phyloP scores from a whole-genome alignment of 164 flowering plant genomes.

The Vitis rupestris region DNA sequence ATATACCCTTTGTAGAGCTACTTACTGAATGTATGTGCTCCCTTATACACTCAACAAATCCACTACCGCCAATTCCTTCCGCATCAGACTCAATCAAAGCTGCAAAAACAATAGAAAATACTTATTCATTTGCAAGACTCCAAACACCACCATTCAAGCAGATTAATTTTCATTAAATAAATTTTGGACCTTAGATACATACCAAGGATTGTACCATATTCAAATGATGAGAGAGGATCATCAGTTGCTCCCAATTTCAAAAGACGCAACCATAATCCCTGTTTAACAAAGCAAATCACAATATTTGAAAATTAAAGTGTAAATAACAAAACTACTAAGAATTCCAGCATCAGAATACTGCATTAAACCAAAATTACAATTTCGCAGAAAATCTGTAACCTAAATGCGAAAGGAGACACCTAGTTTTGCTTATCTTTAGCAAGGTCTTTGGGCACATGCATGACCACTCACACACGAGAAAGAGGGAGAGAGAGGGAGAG shows the following conservation, averaged over 20 bases:
- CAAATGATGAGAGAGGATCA: conserved; percentile 98
- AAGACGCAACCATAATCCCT: conserved; percentile 97
- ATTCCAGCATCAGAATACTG: neutral
- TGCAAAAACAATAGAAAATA: conserved; percentile 29
- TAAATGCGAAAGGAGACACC: neutral
- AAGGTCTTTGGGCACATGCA: too few relatives aligned
- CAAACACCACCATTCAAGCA: neutral
- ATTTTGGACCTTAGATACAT: conserved; percentile 19
- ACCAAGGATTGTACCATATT: conserved; percentile 98
- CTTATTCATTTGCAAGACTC: neutral
- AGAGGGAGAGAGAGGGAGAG: too few relatives aligned
- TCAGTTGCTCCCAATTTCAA: conserved; percentile 92
- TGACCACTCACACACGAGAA: too few relatives aligned
- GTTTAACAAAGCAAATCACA: conserved; percentile 13
- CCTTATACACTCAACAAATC: conserved; percentile 96
- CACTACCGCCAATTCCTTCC: conserved; percentile 99
- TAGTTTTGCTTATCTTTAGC: too few relatives aligned
- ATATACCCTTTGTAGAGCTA: conserved; percentile 5
- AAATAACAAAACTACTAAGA: neutral
- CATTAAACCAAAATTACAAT: neutral
- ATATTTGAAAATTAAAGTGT: neutral
- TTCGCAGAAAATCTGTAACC: neutral
- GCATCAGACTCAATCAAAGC: conserved; percentile 99
- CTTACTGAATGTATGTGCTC: conserved; percentile 93
- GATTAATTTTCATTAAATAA: conserved; percentile 8